These are phyloP conservation scores for Galerina sulciceps DNA, from an alignment of 768 basidiomycete species.

Conservation along the genomic window DNA sequence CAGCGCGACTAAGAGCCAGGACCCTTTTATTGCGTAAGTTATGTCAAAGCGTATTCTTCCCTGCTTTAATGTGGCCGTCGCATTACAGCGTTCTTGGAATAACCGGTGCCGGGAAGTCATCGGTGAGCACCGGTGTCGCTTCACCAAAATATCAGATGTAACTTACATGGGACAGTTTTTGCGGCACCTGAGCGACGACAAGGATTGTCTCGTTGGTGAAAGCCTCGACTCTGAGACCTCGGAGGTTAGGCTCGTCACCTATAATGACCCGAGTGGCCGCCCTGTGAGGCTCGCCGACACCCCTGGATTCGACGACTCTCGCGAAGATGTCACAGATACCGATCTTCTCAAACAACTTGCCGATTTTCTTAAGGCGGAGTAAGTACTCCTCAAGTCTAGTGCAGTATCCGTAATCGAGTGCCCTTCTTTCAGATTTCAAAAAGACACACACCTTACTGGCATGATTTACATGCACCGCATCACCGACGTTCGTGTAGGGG, in stretches of 20 bases:
- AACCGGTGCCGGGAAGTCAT: too few species aligned
- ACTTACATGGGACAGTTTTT: conserved; percentile 35
- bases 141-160: too few species aligned
- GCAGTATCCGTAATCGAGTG: too few species aligned
- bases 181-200: conserved; percentile 39
- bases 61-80: too few species aligned
- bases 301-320: conserved; percentile 49
- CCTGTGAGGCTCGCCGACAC: conserved; percentile 43
- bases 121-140: too few species aligned
- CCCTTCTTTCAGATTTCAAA: too few species aligned
- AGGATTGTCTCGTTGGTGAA: conserved; percentile 37
- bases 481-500: not conserved
- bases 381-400: not conserved
- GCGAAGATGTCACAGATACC: conserved; percentile 27
- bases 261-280: not conserved
- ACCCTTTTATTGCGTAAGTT: too few species aligned
- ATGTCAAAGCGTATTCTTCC: too few species aligned
- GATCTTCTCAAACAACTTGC: conserved; percentile 40
- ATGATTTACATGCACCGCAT: not conserved
- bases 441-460: not conserved
- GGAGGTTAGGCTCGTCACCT: conserved; percentile 22
- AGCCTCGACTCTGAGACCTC: conserved; percentile 44
- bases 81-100: too few species aligned
- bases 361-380: conserved; percentile 21
- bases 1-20: too few species aligned